These are phyloP conservation scores for Afroboletus lepidellus DNA, from an alignment of 1,284 basidiomycete species.

Conservation along the genomic window DNA sequence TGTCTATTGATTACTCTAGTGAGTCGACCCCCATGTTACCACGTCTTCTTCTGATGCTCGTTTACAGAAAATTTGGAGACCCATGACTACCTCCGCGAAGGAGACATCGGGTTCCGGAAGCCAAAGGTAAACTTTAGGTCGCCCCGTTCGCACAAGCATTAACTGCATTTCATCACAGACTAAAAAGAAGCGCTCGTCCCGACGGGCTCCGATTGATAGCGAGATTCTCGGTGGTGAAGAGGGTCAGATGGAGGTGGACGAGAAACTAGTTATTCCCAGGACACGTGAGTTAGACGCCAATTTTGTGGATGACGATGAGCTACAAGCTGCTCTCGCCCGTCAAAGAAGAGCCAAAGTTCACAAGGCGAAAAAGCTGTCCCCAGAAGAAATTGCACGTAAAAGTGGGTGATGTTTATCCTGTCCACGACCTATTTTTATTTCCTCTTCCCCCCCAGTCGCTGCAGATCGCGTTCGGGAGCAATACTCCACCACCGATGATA, in stretches of 20 bases:
- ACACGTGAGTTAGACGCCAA: slow-evolving; percentile 76
- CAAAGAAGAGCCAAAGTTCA: slow-evolving; percentile 81
- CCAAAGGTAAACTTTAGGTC: slow-evolving; percentile 59
- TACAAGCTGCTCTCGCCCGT: slow-evolving; percentile 89
- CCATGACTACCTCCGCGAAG: slow-evolving; percentile 87
- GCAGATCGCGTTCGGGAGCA: slow-evolving; percentile 59
- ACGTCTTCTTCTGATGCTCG: slow-evolving; percentile 8
- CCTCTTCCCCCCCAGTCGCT: slow-evolving; percentile 50
- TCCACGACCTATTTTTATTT: slow-evolving; percentile 1
- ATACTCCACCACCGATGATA: slow-evolving; percentile 42
- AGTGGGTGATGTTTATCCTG: slow-evolving; percentile 46
- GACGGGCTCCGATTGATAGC: slow-evolving; percentile 69
- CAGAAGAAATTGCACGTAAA: slow-evolving; percentile 82
- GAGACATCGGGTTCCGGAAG: slow-evolving; percentile 93
- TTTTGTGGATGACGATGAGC: slow-evolving; percentile 97
- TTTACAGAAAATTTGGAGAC: slow-evolving; percentile 81
- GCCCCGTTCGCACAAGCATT: slow-evolving; percentile 8
- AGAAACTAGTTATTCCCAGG: slow-evolving; percentile 59
- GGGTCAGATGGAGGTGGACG: slow-evolving; percentile 78
- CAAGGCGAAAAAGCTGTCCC: slow-evolving; percentile 75
- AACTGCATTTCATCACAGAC: slow-evolving; percentile 49
- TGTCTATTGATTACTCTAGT: slow-evolving; percentile 93
- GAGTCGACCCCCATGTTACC: slow-evolving; percentile 32
- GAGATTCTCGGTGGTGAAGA: slow-evolving; percentile 47
- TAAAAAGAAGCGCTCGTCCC: slow-evolving; percentile 85